Base-by-base conservation (phyloP, 495 filamentous ascomycete species). In the Tuber microsphaerosporum region DNA sequence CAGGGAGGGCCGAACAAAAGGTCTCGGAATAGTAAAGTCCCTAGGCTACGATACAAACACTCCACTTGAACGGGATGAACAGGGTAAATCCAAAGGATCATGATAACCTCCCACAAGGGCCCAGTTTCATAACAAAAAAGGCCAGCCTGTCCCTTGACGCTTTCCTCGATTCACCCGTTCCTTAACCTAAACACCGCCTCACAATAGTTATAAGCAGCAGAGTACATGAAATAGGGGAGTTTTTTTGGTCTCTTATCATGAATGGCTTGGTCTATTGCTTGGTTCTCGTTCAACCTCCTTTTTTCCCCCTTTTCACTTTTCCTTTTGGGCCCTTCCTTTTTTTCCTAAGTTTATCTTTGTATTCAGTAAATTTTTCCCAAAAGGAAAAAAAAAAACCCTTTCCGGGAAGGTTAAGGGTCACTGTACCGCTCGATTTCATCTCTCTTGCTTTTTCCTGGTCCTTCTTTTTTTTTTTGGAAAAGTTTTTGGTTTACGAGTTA, bases 1-100 rank as follows among this genome's bases (percentile, higher is more conserved):
- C 86, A 89, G 95, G 41, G 95, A 99, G 84, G 95, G 95, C 0
- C 88, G 96, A 72, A 99, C 95, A 0, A 98, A 97, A 86, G 95
- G 95, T 0, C 85, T 98, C 8, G 95, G 95, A 0, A 97, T 98
- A 78, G 94, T 99, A 56, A 98, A 96, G 83, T 88, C 89, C 71
- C 86, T 98, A 2, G 94, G 94, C 7, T 98, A 97, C 84, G 94
- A 98, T 83, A 81, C 74, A 26, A 71, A 75, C 26, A 73, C 37
- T 19, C 77, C 77, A 3, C 44, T 79, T 12, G 73, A 79, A 34
- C 78, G 78, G 20, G 77, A 75, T 16, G 46, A 69, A 46, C 75
- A 46, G 71, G 31, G 17, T 17, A 45, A 44, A 72, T 12, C 20
- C 10, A 70, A 42, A 22, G 22, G 37, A 37, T 65, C 56, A 34